Conservation (phyloP, 2,329 filamentous ascomycete genomes). For the Aspergillus alliaceus region DNA sequence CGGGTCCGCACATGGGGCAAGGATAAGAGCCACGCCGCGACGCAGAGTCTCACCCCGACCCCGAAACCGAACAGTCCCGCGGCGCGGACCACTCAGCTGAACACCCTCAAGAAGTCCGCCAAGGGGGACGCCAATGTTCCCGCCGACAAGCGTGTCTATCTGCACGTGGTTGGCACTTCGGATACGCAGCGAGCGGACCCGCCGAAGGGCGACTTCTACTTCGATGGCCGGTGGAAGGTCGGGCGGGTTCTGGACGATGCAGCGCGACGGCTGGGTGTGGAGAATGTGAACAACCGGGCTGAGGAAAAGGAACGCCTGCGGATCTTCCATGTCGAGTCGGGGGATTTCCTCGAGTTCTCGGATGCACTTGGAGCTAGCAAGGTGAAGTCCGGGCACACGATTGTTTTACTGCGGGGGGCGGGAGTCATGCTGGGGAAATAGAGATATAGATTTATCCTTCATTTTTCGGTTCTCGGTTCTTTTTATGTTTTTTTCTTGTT, state of each 20-base stretch:
- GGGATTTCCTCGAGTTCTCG: constrained; percentile 79
- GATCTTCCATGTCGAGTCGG: constrained; percentile 91
- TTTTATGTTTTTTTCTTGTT: not conserved
- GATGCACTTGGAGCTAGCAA: constrained; percentile 73
- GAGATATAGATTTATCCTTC: constrained; percentile 3
- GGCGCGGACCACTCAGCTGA: constrained; percentile 67
- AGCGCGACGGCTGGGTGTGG: constrained; percentile 42
- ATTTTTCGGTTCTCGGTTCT: constrained; percentile 6
- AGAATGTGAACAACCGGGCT: constrained; percentile 48
- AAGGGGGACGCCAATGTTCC: constrained; percentile 86
- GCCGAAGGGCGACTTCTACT: constrained; percentile 79
- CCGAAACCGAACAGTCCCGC: constrained; percentile 55
- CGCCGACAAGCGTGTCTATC: constrained; percentile 80
- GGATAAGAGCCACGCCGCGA: constrained; percentile 68
- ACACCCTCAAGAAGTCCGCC: constrained; percentile 78
- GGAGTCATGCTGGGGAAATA: constrained; percentile 72
- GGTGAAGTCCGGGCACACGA: constrained; percentile 79
- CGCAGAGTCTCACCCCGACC: constrained; percentile 62
- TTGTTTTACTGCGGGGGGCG: constrained; percentile 83
- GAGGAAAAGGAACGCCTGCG: constrained; percentile 70
- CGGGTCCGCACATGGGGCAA: constrained; percentile 78
- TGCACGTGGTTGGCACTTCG: constrained; percentile 86
- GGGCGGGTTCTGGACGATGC: constrained; percentile 60
- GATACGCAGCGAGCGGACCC: constrained; percentile 81
- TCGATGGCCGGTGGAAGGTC: constrained; percentile 82